phyloP scores from a whole-genome alignment of 2,329 filamentous ascomycete species.

The Fulvia fulva region DNA sequence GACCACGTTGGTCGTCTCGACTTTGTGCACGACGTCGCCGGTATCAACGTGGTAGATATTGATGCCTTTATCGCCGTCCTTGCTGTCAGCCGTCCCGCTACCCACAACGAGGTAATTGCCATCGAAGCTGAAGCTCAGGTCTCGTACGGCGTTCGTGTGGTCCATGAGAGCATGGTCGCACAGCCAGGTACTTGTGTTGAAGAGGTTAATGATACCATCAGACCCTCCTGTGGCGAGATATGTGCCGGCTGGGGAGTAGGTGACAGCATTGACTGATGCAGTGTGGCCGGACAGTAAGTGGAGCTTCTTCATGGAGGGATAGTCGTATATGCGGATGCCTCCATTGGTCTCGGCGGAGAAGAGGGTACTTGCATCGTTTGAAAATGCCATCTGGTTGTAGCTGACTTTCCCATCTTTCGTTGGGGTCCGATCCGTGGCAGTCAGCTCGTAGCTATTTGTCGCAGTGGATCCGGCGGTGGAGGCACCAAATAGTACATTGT shows the following conservation, averaged over 20 bases:
- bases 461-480: slow-evolving; percentile 11
- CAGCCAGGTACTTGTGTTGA: slow-evolving; percentile 75
- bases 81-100: slow-evolving; percentile 39
- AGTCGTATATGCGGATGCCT: slow-evolving; percentile 65
- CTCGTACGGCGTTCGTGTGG: slow-evolving; percentile 64
- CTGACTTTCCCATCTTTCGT: slow-evolving; percentile 17
- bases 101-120: slow-evolving; percentile 71
- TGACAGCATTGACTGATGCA: slow-evolving; percentile 64
- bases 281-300: slow-evolving; percentile 68
- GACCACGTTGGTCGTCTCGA: slow-evolving; percentile 63
- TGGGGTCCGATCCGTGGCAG: slow-evolving; percentile 23
- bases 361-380: slow-evolving; percentile 66
- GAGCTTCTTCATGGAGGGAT: slow-evolving; percentile 55
- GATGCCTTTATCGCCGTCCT: slow-evolving; percentile 65
- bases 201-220: slow-evolving; percentile 71
- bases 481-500: slow-evolving; percentile 12
- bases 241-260: slow-evolving; percentile 66
- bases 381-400: slow-evolving; percentile 71
- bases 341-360: slow-evolving; percentile 70
- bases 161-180: slow-evolving; percentile 67
- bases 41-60: slow-evolving; percentile 70
- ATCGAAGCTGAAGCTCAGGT: slow-evolving; percentile 73
- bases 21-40: slow-evolving; percentile 66
- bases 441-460: slow-evolving; percentile 10
- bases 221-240: slow-evolving; percentile 72